Conservation (phyloP, 768 basidiomycete genomes). For the Podaxis carcinomalis region DNA sequence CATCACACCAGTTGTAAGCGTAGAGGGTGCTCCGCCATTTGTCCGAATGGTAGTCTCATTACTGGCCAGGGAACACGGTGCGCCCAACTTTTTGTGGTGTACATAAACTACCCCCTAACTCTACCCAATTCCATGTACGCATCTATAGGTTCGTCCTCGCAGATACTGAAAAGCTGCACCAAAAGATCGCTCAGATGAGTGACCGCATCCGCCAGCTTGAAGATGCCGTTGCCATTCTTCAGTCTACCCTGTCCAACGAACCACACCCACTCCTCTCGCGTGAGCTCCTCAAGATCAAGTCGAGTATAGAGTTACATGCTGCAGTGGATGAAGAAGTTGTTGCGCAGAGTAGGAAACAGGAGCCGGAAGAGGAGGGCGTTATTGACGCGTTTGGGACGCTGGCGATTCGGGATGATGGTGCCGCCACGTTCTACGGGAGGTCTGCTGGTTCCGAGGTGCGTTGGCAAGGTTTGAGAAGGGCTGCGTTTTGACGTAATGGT, state of each 20-base stretch:
- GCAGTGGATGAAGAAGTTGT: constrained; percentile 40
- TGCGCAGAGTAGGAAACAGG: constrained; percentile 35
- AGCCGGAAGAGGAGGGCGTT: constrained; percentile 41
- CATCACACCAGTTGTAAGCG: constrained; percentile 48
- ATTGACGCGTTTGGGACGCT: constrained; percentile 70
- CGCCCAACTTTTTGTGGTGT: constrained; percentile 11
- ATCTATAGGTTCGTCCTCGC: constrained; percentile 60
- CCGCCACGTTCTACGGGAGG: constrained; percentile 67
- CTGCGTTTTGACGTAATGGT: constrained; percentile 10
- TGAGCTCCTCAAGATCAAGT: constrained; percentile 62
- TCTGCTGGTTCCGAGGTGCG: constrained; percentile 70
- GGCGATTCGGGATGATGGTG: constrained; percentile 66
- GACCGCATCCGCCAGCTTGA: constrained; percentile 70
- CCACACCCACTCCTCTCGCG: constrained; percentile 56
- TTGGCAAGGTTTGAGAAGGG: background rate
- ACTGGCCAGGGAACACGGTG: constrained; percentile 78
- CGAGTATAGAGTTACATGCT: constrained; percentile 62
- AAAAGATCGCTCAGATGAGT: constrained; percentile 64
- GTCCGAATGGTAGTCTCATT: constrained; percentile 72
- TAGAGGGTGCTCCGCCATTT: constrained; percentile 72
- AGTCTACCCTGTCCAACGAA: constrained; percentile 45
- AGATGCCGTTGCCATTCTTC: constrained; percentile 57
- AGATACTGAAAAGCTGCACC: constrained; percentile 65
- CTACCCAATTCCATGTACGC: no score
- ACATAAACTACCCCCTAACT: no score